Evolutionary conservation across 176 grass and related monocot species (phyloP).

Genomic region (Pontederia crassipes): DNA sequence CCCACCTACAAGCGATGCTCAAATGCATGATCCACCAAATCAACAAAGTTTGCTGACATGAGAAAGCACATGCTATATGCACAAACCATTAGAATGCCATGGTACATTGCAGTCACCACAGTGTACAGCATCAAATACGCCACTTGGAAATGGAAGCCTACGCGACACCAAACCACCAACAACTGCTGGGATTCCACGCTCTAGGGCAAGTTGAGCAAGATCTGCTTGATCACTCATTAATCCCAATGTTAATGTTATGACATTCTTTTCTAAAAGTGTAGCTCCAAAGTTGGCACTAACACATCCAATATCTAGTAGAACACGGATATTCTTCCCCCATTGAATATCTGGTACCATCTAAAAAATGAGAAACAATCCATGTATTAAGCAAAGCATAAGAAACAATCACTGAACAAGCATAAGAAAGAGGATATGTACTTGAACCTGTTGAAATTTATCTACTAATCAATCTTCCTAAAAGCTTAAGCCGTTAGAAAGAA

Average conservation of each 20-base stretch:
- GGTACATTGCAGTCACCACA: constrained; percentile 86
- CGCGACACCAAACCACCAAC: constrained; percentile 59
- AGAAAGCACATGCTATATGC: constrained; percentile 16
- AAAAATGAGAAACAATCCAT: constrained; percentile 26
- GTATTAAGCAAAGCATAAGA: neutral
- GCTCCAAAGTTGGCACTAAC: constrained; percentile 59
- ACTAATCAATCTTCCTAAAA: too few species aligned
- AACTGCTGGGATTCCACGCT: constrained; percentile 80
- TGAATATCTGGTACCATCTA: constrained; percentile 95
- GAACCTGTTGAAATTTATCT: too few species aligned
- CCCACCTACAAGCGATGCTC: constrained; percentile 46
- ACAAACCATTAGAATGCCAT: constrained; percentile 86
- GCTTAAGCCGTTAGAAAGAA: too few species aligned
- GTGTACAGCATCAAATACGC: constrained; percentile 89
- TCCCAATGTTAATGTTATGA: constrained; percentile 63
- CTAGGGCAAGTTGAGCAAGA: constrained; percentile 71
- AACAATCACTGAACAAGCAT: neutral
- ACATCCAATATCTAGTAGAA: constrained; percentile 73
- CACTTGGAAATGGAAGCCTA: constrained; percentile 87
- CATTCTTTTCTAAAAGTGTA: constrained; percentile 57
- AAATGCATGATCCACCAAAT: constrained; percentile 5
- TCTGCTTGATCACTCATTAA: constrained; percentile 66
- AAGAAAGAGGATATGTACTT: neutral
- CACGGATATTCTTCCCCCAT: constrained; percentile 92
- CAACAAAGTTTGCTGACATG: neutral